Conservation (phyloP, 1,284 basidiomycete species). For the Boletellus sp. region DNA sequence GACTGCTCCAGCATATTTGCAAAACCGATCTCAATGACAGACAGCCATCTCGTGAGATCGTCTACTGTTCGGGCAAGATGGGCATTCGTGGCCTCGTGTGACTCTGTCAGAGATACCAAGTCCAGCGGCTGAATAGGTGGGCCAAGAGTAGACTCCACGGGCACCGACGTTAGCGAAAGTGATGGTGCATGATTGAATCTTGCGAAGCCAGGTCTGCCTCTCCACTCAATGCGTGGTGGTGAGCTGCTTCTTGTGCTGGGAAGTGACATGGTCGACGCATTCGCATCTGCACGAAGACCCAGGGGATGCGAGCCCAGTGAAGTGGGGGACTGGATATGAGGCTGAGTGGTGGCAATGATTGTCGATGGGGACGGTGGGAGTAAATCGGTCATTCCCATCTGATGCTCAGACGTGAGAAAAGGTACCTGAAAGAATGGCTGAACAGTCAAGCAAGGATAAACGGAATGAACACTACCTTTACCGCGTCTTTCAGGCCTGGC, state of each 20-base stretch:
- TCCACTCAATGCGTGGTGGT: conserved; percentile 35
- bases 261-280: conserved; percentile 32
- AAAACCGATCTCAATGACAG: conserved; percentile 70
- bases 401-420: conserved; percentile 63
- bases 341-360: conserved; percentile 44
- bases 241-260: conserved; percentile 42
- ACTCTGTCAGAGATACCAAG: conserved; percentile 56
- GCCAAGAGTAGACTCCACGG: conserved; percentile 30
- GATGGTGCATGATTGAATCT: conserved; percentile 29
- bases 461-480: conserved; percentile 49
- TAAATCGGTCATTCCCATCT: conserved; percentile 64
- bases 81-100: conserved; percentile 61
- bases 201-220: conserved; percentile 19
- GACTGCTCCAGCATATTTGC: conserved; percentile 58
- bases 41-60: conserved; percentile 79
- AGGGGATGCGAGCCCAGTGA: conserved; percentile 35
- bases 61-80: conserved; percentile 77
- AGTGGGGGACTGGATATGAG: conserved; percentile 41
- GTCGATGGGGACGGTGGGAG: conserved; percentile 75
- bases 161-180: conserved; percentile 33
- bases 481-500: conserved; percentile 65
- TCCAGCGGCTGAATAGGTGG: conserved; percentile 64
- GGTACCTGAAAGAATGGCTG: conserved; percentile 47
- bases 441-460: conserved; percentile 3
- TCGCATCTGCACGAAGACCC: conserved; percentile 28